Percentiles rank a stretch among this genome's conserved stretches.
Evolutionary conservation across 345 rosid species (phyloP).

Genomic region (Citrus hindsii): DNA sequence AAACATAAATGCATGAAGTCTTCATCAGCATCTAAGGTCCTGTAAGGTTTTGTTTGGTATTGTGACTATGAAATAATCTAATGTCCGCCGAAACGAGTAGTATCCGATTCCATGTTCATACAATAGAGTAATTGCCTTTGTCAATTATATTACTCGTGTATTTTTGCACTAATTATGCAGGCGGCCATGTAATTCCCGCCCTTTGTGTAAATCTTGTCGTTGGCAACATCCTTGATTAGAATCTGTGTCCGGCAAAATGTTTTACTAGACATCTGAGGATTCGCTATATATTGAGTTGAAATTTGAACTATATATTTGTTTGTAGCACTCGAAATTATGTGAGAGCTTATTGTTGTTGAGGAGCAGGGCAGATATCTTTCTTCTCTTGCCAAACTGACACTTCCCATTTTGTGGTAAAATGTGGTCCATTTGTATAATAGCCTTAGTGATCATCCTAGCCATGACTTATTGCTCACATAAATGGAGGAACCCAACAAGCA

Average conservation of each 20-base stretch:
- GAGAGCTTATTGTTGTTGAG: neutral
- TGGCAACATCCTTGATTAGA: neutral
- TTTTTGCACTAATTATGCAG: neutral
- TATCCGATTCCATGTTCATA: neutral
- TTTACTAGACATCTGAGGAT: neutral
- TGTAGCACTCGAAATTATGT: neutral
- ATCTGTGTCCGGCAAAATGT: neutral
- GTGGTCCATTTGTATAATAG: neutral
- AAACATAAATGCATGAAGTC: neutral
- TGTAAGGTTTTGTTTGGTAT: too few species aligned
- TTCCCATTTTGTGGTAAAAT: neutral
- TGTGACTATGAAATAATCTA: too few species aligned
- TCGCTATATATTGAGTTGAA: neutral
- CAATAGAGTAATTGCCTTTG: neutral
- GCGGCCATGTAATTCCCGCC: neutral
- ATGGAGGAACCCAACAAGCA: slow-evolving; percentile 29
- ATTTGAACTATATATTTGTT: neutral
- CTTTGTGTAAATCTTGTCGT: neutral
- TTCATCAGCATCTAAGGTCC: too few species aligned
- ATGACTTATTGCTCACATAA: slow-evolving; percentile 8
- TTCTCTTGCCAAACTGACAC: too few species aligned
- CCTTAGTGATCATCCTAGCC: slow-evolving; percentile 10
- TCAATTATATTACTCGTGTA: neutral
- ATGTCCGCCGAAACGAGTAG: neutral
- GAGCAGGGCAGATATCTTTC: too few species aligned